Evolutionary conservation across 2,329 filamentous ascomycete genomes (phyloP).

Genomic region (Nigrospora sphaerica): DNA sequence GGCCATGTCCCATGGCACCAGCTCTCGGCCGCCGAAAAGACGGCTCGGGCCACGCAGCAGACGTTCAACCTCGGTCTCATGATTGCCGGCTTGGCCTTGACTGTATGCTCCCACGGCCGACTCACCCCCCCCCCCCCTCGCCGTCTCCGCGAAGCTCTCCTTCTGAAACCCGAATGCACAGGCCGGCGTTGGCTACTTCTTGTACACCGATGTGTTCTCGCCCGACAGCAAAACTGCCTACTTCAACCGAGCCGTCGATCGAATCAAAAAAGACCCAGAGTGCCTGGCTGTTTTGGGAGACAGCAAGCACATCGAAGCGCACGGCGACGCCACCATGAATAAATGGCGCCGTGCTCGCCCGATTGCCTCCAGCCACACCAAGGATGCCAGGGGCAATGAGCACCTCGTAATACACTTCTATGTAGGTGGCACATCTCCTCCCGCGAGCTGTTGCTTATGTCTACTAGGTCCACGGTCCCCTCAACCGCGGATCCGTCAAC

Average conservation of each 20-base stretch:
- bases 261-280: conserved; percentile 64
- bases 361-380: conserved; percentile 57
- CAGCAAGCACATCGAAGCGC: conserved; percentile 66
- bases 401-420: conserved; percentile 84
- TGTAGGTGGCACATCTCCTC: conserved; percentile 34
- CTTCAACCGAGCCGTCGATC: conserved; percentile 81
- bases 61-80: conserved; percentile 82
- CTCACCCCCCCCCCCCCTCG: background rate
- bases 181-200: conserved; percentile 70
- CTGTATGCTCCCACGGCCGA: conserved; percentile 42
- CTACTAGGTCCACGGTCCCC: conserved; percentile 65
- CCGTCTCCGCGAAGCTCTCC: background rate
- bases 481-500: conserved; percentile 64
- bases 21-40: conserved; percentile 70
- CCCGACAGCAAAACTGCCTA: conserved; percentile 78
- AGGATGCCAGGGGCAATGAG: conserved; percentile 67
- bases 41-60: conserved; percentile 79
- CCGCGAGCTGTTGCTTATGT: conserved; percentile 13
- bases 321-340: conserved; percentile 73
- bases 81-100: conserved; percentile 65
- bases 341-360: conserved; percentile 69
- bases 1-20: conserved; percentile 76
- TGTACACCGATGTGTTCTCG: conserved; percentile 79
- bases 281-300: conserved; percentile 72
- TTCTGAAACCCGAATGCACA: conserved; percentile 24